A percentile compares a stretch with the other conserved stretches of the same genome.
These are phyloP conservation scores for Penicillium verrucosum DNA, from an alignment of 2,329 filamentous ascomycete genomes.

Conservation along the genomic window DNA sequence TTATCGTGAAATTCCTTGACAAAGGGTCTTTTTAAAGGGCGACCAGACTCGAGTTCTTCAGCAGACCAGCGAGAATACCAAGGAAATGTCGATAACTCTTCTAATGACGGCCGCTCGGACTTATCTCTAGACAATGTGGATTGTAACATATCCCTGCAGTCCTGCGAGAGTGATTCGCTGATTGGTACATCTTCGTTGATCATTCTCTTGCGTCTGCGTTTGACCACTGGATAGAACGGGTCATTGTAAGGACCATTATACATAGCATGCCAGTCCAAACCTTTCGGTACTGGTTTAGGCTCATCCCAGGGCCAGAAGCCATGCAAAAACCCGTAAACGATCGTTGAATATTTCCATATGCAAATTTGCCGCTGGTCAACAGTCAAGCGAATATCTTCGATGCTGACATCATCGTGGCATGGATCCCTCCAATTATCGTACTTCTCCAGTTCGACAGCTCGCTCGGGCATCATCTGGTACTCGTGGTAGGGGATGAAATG, in stretches of 20 bases:
- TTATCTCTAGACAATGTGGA: conserved; percentile 24
- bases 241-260: not conserved
- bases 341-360: conserved; percentile 29
- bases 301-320: conserved; percentile 35
- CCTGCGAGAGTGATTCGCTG: conserved; percentile 29
- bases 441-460: conserved; percentile 16
- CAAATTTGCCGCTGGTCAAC: conserved; percentile 19
- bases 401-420: not conserved
- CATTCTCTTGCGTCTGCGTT: conserved; percentile 22
- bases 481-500: conserved; percentile 24
- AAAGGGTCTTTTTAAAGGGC: conserved; percentile 10
- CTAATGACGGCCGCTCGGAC: conserved; percentile 22
- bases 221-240: not conserved
- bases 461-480: conserved; percentile 28
- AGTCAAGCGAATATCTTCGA: not conserved
- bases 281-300: conserved; percentile 7
- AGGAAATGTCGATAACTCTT: conserved; percentile 23
- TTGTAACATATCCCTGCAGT: conserved; percentile 31
- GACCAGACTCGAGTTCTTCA: conserved; percentile 10
- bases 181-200: conserved; percentile 27
- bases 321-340: conserved; percentile 32
- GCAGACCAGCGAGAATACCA: conserved; percentile 26
- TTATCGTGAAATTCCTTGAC: conserved; percentile 1
- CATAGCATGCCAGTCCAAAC: conserved; percentile 1
- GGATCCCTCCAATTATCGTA: not conserved